phyloP scores from a whole-genome alignment of 2,329 filamentous ascomycete species.

The Xylogone sp. region DNA sequence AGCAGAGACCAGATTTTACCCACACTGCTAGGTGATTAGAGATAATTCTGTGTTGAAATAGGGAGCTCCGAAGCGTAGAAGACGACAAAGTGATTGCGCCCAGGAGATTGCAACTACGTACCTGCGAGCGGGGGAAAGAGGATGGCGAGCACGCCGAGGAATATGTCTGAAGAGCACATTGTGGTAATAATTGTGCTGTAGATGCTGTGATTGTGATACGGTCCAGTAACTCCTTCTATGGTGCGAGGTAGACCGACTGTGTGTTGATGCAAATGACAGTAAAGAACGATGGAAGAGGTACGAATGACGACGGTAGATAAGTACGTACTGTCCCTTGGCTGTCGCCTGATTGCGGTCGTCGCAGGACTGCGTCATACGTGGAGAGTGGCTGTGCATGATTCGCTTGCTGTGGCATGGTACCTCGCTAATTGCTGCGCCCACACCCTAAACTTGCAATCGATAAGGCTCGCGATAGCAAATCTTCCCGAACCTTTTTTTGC shows the following conservation, averaged over 20 bases:
- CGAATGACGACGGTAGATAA: not conserved
- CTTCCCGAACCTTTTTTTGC: not conserved
- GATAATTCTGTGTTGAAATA: not conserved
- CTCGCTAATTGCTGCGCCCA: not conserved
- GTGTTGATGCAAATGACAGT: not conserved
- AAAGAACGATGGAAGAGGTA: not conserved
- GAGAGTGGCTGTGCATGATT: not conserved
- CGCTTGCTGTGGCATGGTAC: not conserved
- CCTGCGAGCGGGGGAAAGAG: constrained; percentile 63
- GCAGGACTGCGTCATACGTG: not conserved
- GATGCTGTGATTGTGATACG: not conserved
- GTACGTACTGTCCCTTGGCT: not conserved
- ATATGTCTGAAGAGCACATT: constrained; percentile 60
- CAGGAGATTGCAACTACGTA: constrained; percentile 35
- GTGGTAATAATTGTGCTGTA: not conserved
- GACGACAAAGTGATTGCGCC: too few relatives aligned
- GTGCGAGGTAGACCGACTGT: not conserved
- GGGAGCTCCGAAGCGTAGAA: too few relatives aligned
- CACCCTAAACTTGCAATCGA: constrained; percentile 1
- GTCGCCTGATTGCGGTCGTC: not conserved
- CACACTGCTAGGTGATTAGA: constrained; percentile 61
- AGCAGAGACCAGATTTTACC: constrained; percentile 94
- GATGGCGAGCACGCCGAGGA: constrained; percentile 61
- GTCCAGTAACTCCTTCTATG: not conserved
- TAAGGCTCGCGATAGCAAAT: not conserved